These are phyloP conservation scores for Kodamaea hsintzibuensis DNA, from an alignment of 805 yeast species.

Conservation along the genomic window DNA sequence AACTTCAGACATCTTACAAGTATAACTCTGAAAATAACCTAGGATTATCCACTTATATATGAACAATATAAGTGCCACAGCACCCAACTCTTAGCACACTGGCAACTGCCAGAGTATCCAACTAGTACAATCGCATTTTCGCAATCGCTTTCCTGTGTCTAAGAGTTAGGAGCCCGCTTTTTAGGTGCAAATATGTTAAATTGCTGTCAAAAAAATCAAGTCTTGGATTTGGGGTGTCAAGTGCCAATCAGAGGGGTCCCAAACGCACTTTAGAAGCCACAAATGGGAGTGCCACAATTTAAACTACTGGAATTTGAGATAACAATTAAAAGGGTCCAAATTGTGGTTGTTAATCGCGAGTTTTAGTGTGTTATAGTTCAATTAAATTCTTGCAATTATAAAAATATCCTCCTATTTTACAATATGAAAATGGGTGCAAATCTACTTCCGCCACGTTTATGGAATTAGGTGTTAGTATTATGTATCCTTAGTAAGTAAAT, in stretches of 20 bases:
- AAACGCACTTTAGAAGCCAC: not conserved
- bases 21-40: too few relatives aligned
- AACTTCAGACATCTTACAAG: not conserved
- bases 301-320: not conserved
- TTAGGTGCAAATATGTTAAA: not conserved
- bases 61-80: not conserved
- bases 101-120: not conserved
- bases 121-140: not conserved
- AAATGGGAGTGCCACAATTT: not conserved
- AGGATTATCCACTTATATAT: too few relatives aligned
- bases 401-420: not conserved
- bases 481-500: conserved; percentile 14
- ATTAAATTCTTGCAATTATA: not conserved
- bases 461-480: too few relatives aligned
- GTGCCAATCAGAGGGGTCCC: not conserved
- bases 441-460: not conserved
- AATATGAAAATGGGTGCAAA: not conserved
- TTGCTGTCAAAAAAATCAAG: not conserved
- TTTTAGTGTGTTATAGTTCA: not conserved
- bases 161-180: not conserved
- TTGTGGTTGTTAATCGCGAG: not conserved
- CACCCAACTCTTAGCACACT: not conserved
- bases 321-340: not conserved
- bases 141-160: not conserved
- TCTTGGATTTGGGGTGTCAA: not conserved